Conservation (phyloP, 2,329 filamentous ascomycete genomes). For the Clonostachys solani region DNA sequence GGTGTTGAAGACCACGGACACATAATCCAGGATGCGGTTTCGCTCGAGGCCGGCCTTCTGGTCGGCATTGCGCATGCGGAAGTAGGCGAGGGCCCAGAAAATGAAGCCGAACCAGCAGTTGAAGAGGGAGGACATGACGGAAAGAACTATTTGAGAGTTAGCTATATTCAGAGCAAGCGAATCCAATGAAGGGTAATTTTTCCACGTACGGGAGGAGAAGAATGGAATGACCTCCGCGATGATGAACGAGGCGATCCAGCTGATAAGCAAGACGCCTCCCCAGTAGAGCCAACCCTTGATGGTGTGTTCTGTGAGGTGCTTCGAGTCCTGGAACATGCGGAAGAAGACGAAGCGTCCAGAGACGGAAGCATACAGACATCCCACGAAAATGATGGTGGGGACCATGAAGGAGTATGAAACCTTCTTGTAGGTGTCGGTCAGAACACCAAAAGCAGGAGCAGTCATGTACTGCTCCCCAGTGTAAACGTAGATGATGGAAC, state of each 20-base stretch:
- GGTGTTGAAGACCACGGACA: constrained; percentile 64
- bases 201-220: constrained; percentile 66
- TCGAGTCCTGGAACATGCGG: constrained; percentile 74
- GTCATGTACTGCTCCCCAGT: constrained; percentile 88
- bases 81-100: constrained; percentile 83
- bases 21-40: constrained; percentile 40
- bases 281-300: constrained; percentile 76
- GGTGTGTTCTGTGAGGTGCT: constrained; percentile 78
- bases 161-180: background rate
- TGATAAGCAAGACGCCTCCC: constrained; percentile 63
- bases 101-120: constrained; percentile 95
- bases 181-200: background rate
- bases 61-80: constrained; percentile 69
- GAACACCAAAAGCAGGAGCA: constrained; percentile 79
- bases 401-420: constrained; percentile 93
- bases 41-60: constrained; percentile 45
- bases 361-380: constrained; percentile 86
- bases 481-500: constrained; percentile 78
- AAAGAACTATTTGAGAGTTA: constrained; percentile 39
- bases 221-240: constrained; percentile 93
- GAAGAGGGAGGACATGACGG: constrained; percentile 81
- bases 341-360: constrained; percentile 91
- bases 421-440: constrained; percentile 79
- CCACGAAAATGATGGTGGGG: constrained; percentile 87
- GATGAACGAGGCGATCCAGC: constrained; percentile 84